Base-by-base conservation (phyloP, 176 grass and related monocot genomes). In the Juncus effusus region DNA sequence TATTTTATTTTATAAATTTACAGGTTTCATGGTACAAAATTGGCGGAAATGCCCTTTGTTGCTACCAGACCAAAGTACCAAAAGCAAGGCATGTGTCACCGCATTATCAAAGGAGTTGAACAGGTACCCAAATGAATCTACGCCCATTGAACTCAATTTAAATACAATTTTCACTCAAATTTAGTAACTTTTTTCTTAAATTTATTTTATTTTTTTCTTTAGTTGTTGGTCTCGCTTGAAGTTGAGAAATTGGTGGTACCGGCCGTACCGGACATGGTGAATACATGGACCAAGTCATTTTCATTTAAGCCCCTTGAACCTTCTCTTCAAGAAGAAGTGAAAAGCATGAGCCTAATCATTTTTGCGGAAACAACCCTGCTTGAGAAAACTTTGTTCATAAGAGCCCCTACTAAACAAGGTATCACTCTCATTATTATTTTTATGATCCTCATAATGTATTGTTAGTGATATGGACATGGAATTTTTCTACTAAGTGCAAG, bases 41-140 rank as follows among this genome's bases (percentile, higher is more conserved):
- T 95, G 13, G 90, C 62, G 1, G 86, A 95, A 59, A 86, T 95
- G 90, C 90, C 90, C 38, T 95, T 90, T n/a, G 77, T 85, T 40
- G 83, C 77, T 74, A 90, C 90, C 12, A 76, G 82, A 72, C 83
- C 83, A n/a, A 6, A 61, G 49, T 84, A 95, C 75, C 80, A 76
- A 63, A 95, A 39, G 66, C 83, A 84, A 61, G 90, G 90, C 13
- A 90, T 95, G 86, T 86, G 88, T 73, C 70, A 74, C 54, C 63
- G 71, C 11, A 77, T 90, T 70, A 39, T 90, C 14, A 74, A 84
- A n/a, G 86, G 72, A 12, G 75, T 90, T 5, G 86, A 95, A 56
- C 80, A 95, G 78, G 90, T 95, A 39, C n/a, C 15, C 1, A 62
- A 37, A 35, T 40, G 4, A 51, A 57, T 14, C 71, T 13, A 44